phyloP scores from a whole-genome alignment of 495 filamentous ascomycete genomes.

The Aspergillus ostianus region DNA sequence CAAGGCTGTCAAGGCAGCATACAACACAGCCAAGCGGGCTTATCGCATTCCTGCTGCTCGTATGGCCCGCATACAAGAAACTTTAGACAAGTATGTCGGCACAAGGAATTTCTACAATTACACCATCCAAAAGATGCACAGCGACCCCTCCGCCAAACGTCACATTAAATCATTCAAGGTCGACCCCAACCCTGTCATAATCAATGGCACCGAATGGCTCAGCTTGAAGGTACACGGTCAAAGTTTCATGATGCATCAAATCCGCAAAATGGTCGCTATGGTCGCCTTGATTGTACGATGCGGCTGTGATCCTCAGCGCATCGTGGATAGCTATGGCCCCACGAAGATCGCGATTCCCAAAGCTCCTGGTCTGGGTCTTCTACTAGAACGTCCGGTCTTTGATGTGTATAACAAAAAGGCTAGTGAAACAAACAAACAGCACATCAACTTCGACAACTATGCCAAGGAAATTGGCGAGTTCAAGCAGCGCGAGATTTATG shows the following conservation, averaged over 20 bases:
- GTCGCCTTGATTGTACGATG: conserved; percentile 77
- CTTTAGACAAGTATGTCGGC: conserved; percentile 69
- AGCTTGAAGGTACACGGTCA: conserved; percentile 95
- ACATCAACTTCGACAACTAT: conserved; percentile 75
- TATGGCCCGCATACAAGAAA: conserved; percentile 66
- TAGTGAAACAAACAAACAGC: conserved; percentile 54
- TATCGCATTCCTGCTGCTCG: conserved; percentile 78
- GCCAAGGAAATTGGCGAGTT: conserved; percentile 79
- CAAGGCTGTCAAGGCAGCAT: conserved; percentile 74
- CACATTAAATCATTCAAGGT: conserved; percentile 86
- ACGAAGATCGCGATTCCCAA: conserved; percentile 84
- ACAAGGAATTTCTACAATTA: conserved; percentile 94
- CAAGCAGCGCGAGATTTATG: conserved; percentile 91
- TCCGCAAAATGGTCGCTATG: conserved; percentile 98
- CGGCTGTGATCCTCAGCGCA: conserved; percentile 64
- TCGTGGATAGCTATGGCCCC: conserved; percentile 65
- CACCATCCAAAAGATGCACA: conserved; percentile 79
- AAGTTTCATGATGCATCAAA: conserved; percentile 99
- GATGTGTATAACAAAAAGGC: conserved; percentile 72
- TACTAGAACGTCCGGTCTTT: conserved; percentile 89
- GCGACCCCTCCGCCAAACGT: conserved; percentile 78
- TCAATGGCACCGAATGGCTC: conserved; percentile 91
- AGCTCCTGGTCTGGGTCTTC: conserved; percentile 80
- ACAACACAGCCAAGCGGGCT: conserved; percentile 69
- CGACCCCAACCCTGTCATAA: conserved; percentile 68